A percentile compares a stretch with the other conserved stretches of the same genome.
These are phyloP conservation scores for Paspalum vaginatum DNA, from an alignment of 176 grass and related monocot genomes.

Conservation along the genomic window DNA sequence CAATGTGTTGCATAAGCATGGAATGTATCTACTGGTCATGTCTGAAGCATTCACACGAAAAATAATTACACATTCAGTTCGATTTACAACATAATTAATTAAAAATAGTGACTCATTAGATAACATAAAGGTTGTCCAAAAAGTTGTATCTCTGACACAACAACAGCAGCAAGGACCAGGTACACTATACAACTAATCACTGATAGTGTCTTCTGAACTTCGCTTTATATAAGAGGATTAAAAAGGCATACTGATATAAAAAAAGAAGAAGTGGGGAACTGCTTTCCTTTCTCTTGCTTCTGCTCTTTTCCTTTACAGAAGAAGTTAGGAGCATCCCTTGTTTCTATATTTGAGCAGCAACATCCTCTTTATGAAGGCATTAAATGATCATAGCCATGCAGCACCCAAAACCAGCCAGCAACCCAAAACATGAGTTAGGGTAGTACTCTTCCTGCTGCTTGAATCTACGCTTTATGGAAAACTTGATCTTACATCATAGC, in stretches of 20 bases:
- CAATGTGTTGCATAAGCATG: background rate
- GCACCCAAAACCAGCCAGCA: background rate
- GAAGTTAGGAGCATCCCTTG: background rate
- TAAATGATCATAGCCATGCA: background rate
- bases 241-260: background rate
- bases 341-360: background rate
- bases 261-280: background rate
- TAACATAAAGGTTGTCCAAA: background rate
- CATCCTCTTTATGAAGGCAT: background rate
- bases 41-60: background rate
- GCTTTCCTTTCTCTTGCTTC: background rate
- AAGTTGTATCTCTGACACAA: background rate
- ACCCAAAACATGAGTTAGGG: background rate
- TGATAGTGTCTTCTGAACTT: conserved; percentile 10
- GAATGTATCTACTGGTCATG: background rate
- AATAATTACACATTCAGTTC: background rate
- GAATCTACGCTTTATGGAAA: background rate
- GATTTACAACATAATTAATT: no score
- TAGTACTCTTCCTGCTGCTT: background rate
- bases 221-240: background rate
- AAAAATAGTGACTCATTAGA: no score
- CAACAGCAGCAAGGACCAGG: background rate
- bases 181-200: background rate
- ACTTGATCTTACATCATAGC: background rate
- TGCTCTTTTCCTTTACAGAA: background rate